A percentile compares a stretch with the other conserved stretches of the same genome.
These are phyloP conservation scores for Tephrocybe sp. DNA, from an alignment of 768 basidiomycete genomes.

Conservation along the genomic window DNA sequence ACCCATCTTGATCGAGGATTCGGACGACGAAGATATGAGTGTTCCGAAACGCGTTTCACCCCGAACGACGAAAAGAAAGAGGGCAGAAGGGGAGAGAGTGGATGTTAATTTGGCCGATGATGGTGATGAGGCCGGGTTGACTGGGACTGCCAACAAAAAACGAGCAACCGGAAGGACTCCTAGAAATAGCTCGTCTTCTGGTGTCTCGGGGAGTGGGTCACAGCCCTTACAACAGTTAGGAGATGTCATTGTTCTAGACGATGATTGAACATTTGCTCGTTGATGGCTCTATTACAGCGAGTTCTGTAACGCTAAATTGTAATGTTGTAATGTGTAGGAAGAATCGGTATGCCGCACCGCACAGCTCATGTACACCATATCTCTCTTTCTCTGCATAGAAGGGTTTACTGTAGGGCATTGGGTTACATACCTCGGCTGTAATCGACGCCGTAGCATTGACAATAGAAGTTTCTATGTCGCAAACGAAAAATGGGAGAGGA, in stretches of 20 bases:
- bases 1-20: constrained; percentile 26
- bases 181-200: constrained; percentile 14
- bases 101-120: constrained; percentile 30
- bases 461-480: too few species aligned
- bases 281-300: not conserved
- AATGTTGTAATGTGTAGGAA: too few species aligned
- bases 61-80: constrained; percentile 34
- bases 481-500: too few species aligned
- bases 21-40: constrained; percentile 21
- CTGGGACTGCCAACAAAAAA: constrained; percentile 16
- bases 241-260: constrained; percentile 46
- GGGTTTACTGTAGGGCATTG: too few species aligned
- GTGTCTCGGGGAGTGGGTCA: constrained; percentile 12
- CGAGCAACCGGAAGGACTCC: constrained; percentile 19
- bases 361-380: too few species aligned
- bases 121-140: constrained; percentile 18
- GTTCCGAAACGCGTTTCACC: constrained; percentile 9
- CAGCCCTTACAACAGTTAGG: constrained; percentile 19
- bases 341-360: too few species aligned
- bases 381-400: too few species aligned
- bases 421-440: too few species aligned
- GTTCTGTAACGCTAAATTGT: not conserved
- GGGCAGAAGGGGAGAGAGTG: constrained; percentile 21
- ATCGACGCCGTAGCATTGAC: too few species aligned
- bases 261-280: constrained; percentile 11